phyloP scores from a whole-genome alignment of 164 flowering plant genomes.

The Umbilicus rupestris region DNA sequence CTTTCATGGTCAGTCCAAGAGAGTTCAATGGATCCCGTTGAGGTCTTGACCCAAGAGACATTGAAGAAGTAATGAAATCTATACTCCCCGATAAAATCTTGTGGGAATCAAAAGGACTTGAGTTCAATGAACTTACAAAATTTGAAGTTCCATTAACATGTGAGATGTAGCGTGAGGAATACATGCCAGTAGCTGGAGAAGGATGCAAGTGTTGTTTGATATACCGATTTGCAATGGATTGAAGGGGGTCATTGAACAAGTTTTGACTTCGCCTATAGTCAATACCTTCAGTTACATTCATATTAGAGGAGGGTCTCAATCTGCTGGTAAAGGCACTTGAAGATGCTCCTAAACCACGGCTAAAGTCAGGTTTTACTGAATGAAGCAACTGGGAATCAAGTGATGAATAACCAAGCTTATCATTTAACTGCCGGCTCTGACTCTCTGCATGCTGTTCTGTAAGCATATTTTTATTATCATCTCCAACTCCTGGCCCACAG shows the following conservation, averaged over 20 bases:
- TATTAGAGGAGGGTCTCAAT: slow-evolving; percentile 9
- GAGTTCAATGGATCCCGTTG: slow-evolving; percentile 13
- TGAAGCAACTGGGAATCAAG: slow-evolving; percentile 12
- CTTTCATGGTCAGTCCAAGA: slow-evolving; percentile 15
- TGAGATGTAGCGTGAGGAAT: slow-evolving; percentile 15
- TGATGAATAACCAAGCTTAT: slow-evolving; percentile 13
- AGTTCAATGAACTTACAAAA: slow-evolving; percentile 18
- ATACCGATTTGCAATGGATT: slow-evolving; percentile 13
- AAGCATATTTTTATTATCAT: slow-evolving; percentile 9
- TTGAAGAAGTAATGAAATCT: slow-evolving; percentile 22
- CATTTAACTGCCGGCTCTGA: slow-evolving; percentile 6
- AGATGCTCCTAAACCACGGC: not conserved
- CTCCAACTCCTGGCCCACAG: slow-evolving; percentile 33
- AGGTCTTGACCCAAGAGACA: slow-evolving; percentile 22
- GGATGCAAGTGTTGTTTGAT: slow-evolving; percentile 12
- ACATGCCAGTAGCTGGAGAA: slow-evolving; percentile 9
- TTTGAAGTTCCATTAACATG: slow-evolving; percentile 14
- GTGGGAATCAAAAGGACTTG: slow-evolving; percentile 13
- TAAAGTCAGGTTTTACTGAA: not conserved
- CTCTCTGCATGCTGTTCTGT: slow-evolving; percentile 9
- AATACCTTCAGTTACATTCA: slow-evolving; percentile 10
- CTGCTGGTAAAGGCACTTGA: slow-evolving; percentile 4
- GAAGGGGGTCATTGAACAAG: slow-evolving; percentile 11
- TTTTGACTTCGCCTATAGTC: slow-evolving; percentile 4
- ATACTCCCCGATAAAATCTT: slow-evolving; percentile 16